These are phyloP conservation scores for Casuarina equisetifolia DNA, from an alignment of 306 rosid species.

Conservation along the genomic window DNA sequence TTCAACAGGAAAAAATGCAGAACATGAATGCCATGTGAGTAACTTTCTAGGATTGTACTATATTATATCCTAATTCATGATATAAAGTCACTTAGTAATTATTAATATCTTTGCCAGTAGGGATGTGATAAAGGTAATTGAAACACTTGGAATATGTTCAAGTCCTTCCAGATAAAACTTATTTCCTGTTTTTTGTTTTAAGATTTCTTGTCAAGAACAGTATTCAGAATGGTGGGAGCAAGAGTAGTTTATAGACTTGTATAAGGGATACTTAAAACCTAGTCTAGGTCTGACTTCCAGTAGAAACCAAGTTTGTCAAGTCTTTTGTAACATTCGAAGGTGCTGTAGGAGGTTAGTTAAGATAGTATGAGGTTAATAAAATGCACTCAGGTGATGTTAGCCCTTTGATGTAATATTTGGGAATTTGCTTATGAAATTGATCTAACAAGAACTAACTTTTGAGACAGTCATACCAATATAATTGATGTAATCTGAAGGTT, in stretches of 20 bases:
- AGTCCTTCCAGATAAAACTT: background rate
- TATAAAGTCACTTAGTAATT: background rate
- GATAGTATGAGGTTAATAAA: background rate
- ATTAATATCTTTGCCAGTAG: background rate
- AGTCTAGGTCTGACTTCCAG: background rate
- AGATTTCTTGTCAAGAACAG: background rate
- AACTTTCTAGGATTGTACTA: conserved; percentile 3
- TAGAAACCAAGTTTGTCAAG: background rate
- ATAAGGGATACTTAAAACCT: background rate
- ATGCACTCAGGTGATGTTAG: too few relatives aligned
- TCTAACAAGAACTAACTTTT: background rate
- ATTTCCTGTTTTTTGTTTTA: background rate
- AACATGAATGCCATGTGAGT: conserved; percentile 56
- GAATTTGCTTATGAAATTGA: too few relatives aligned
- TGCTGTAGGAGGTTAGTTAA: background rate
- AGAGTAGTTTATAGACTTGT: background rate
- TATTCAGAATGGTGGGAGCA: background rate
- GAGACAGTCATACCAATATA: too few relatives aligned
- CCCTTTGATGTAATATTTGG: too few relatives aligned
- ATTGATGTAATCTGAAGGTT: too few relatives aligned
- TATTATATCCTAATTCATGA: background rate
- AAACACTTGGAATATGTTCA: background rate
- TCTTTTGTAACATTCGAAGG: background rate
- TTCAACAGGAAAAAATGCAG: conserved; percentile 14
- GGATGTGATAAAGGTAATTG: background rate